These are phyloP conservation scores for Podila horticola DNA, from an alignment of 192 early-diverging fungal genomes.

Conservation along the genomic window DNA sequence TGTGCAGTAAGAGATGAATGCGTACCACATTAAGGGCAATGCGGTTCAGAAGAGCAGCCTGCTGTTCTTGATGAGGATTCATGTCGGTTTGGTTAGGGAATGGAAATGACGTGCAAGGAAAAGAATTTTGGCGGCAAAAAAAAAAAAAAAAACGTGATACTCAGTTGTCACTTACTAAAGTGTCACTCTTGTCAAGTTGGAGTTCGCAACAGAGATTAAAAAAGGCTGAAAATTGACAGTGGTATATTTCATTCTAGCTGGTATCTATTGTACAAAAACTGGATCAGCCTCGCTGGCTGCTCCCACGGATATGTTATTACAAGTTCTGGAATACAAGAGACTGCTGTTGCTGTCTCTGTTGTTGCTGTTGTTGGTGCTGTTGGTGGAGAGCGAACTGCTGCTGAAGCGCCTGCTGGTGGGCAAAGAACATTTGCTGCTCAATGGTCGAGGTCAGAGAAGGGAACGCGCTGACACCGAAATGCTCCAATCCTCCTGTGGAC, in stretches of 20 bases:
- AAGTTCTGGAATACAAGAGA: not conserved
- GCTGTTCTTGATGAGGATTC: conserved; percentile 52
- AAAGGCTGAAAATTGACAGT: no score
- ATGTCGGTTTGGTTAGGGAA: not conserved
- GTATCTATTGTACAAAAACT: no score
- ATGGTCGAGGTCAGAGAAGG: conserved; percentile 19
- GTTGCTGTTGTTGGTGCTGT: conserved; percentile 32
- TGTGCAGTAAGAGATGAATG: not conserved
- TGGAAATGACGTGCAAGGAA: no score
- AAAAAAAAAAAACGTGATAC: no score
- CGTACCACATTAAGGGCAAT: conserved; percentile 46
- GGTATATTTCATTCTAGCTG: no score
- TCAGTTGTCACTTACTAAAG: no score
- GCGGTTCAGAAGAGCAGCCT: conserved; percentile 40
- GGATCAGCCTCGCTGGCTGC: no score
- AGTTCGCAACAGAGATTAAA: no score
- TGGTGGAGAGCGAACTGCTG: conserved; percentile 48
- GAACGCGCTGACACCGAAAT: conserved; percentile 5
- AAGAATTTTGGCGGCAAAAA: no score
- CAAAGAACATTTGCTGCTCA: conserved; percentile 32
- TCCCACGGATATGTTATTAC: not conserved
- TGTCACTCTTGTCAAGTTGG: no score
- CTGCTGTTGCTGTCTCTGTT: conserved; percentile 17
- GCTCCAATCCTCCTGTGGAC: conserved; percentile 1
- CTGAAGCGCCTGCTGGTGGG: conserved; percentile 26